These are phyloP conservation scores for Westerdykella ornata DNA, from an alignment of 2,329 filamentous ascomycete species.

Conservation along the genomic window DNA sequence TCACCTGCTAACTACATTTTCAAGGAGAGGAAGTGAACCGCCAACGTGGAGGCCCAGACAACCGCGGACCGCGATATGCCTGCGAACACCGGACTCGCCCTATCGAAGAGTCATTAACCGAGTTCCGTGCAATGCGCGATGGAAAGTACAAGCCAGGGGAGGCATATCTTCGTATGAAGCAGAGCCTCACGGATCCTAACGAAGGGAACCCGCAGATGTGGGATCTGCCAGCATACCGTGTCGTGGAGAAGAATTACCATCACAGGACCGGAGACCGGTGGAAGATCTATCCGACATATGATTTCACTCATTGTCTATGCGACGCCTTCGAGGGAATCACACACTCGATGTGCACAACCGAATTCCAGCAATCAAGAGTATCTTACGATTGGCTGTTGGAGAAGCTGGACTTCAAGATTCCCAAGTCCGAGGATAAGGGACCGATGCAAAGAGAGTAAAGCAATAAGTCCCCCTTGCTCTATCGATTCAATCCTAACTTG, in stretches of 20 bases:
- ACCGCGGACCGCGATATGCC: constrained; percentile 62
- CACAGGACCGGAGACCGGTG: constrained; percentile 75
- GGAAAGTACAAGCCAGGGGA: constrained; percentile 81
- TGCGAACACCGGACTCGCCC: constrained; percentile 73
- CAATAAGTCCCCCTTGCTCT: constrained; percentile 26
- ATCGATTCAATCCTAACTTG: constrained; percentile 7
- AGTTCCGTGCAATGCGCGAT: constrained; percentile 86
- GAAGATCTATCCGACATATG: constrained; percentile 89
- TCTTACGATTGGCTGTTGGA: constrained; percentile 91
- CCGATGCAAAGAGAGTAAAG: constrained; percentile 81
- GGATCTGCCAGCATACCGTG: constrained; percentile 87
- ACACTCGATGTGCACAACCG: constrained; percentile 86
- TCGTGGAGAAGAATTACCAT: constrained; percentile 66
- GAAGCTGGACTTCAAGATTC: constrained; percentile 73
- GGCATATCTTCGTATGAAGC: constrained; percentile 88
- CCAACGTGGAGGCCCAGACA: constrained; percentile 73
- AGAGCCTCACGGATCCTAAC: constrained; percentile 56
- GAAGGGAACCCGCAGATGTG: constrained; percentile 91
- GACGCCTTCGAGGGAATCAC: constrained; percentile 91
- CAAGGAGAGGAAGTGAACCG: constrained; percentile 71
- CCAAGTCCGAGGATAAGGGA: constrained; percentile 44
- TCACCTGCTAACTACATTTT: constrained; percentile 17
- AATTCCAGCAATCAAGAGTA: constrained; percentile 76
- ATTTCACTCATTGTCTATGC: constrained; percentile 83
- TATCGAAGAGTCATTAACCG: constrained; percentile 66